Conservation (phyloP, 805 yeast species). For the Ogataea allantospora region DNA sequence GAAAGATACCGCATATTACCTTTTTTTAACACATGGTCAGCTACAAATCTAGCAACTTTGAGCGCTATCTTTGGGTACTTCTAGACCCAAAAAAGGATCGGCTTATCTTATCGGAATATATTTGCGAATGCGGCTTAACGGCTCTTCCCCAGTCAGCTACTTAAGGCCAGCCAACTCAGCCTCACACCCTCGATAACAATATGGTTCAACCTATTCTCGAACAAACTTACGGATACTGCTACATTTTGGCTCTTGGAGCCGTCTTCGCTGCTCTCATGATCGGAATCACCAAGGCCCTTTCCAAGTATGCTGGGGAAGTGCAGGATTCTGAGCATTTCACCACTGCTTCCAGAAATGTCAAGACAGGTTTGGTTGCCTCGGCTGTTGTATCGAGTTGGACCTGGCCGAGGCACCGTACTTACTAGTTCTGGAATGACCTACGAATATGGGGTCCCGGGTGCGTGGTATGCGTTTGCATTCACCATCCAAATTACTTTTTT, state of each 20-base stretch:
- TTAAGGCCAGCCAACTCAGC: not conserved
- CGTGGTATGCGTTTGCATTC: constrained; percentile 32
- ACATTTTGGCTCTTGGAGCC: constrained; percentile 41
- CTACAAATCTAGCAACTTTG: too few relatives aligned
- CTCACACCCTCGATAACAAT: not conserved
- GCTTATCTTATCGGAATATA: too few relatives aligned
- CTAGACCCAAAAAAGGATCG: too few relatives aligned
- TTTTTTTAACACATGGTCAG: too few relatives aligned
- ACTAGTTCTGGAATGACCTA: constrained; percentile 27
- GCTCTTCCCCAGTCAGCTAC: not conserved
- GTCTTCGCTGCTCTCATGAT: constrained; percentile 45
- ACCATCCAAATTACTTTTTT: constrained; percentile 39
- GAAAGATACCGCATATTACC: too few relatives aligned
- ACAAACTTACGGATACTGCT: constrained; percentile 41
- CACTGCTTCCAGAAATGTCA: constrained; percentile 44
- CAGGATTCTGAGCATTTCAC: constrained; percentile 45
- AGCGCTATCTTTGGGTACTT: too few relatives aligned
- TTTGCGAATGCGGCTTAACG: not conserved
- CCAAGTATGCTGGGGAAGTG: constrained; percentile 37
- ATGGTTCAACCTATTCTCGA: constrained; percentile 27
- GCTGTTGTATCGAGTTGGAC: constrained; percentile 44
- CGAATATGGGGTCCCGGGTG: constrained; percentile 23
- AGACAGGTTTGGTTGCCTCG: constrained; percentile 42
- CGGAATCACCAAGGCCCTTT: constrained; percentile 36
- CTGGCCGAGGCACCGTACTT: constrained; percentile 30